Base-by-base conservation (phyloP, 1,284 basidiomycete genomes). In the Moesziomyces parantarcticus region DNA sequence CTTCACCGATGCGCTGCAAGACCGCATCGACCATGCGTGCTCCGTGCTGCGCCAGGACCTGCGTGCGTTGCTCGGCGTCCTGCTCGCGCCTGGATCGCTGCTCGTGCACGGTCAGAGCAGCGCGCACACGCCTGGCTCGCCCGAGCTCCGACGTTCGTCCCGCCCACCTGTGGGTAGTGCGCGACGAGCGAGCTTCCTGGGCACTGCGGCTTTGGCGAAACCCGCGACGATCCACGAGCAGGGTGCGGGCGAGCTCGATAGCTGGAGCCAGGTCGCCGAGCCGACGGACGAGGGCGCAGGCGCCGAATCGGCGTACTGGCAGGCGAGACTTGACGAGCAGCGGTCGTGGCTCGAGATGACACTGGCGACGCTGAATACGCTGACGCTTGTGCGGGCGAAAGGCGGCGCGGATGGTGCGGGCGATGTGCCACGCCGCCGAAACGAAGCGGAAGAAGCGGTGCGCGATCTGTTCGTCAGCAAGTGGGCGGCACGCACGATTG, bases 21-120 rank as follows among this genome's bases (percentile, higher is more conserved):
- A 91, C 16, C 88, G 92, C 55, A 89, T 96, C 63, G 89, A 92
- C 75, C 88, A 90, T 36, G 90, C 95, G 76, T 89, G 90, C 68
- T 88, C 90, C 16, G 91, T 92, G 0, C 85, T 95, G 16, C 92
- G 91, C 2, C 90, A 90, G 11, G 93, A 96, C 80, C 88, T 97
- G 7, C 91, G 94, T 58, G 88, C 90, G 63, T 84, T 94, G 7
- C 92, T 96, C 77, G 87, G 88, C 3, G 85, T 86, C 1, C 89
- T 85, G 20, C 78, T 86, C n/a, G 44, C 57, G 20, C 58, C 71
- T 22, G 21, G 29, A 5, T 74, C 71, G 40, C 66, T 74, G n/a
- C 51, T 74, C 20, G 45, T 69, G 7, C 48, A 64, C 29, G 66
- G 71, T 3, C 50, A 45, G 10, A 58, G 43, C 14, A 46, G 25